Base-by-base conservation (phyloP, 2,329 filamentous ascomycete species). In the Ophiostoma montium region DNA sequence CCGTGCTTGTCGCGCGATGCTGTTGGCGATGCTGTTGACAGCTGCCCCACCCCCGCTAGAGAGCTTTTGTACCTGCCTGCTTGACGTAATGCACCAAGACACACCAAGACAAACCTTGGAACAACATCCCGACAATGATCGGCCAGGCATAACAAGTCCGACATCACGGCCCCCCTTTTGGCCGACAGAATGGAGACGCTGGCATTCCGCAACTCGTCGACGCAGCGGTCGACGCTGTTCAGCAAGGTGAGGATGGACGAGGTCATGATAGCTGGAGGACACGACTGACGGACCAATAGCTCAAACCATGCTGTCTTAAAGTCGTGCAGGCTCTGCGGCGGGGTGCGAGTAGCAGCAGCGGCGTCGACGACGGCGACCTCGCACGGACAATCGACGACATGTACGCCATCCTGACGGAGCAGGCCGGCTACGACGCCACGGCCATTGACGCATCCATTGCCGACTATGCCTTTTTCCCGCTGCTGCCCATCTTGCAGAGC, bases 381-480 rank as follows among this genome's bases (percentile, higher is more conserved):
- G 61, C 67, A 23, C 60, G 65, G 8, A 66, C 75, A 23, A 68
- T 67, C 2, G 61, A 63, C 21, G 65, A 70, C 50, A 62, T 80
- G 3, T 63, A 70, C 30, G 54, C 55, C 19, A 62, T 75, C n/a
- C 63, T 80, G 5, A 60, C 69, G 41, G 60, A 61, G 31, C 72
- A 72, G 57, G 57, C 67, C 27, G 58, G 61, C 38, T 59, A 58
- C 21, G 70, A 77, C 54, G 62, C 68, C 3, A 61, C 67, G 2
- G 67, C 69, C 0, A 63, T 96, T 16, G 86, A 95, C 62, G 74
- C 81, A 47, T 90, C 88, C 62, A 69, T 96, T 16, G 87, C 89
- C 13, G 89, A 95, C 67, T 98, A 96, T 70, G 76, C 85, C 59
- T 96, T 96, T 69, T 95, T 95, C 54, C 92, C 92, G 0, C 70